Evolutionary conservation across 129 eudicot species (phyloP), one percentile per base, ranked within the genome.

Genomic region (Lactuca saligna): DNA sequence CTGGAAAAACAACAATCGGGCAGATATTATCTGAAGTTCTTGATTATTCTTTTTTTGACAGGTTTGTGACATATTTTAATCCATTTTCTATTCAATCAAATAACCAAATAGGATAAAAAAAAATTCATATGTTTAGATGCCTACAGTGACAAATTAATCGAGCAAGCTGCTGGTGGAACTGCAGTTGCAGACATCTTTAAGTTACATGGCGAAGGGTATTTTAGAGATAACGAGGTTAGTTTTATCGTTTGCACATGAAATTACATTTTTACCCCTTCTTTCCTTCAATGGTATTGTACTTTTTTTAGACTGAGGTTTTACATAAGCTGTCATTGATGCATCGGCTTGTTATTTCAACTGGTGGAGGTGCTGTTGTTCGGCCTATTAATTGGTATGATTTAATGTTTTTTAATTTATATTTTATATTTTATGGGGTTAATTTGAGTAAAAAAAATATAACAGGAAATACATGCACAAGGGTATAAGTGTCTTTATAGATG

Each of bases 361-460:
- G 99, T 49, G 99, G 99, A 14, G 99, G 99, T 71, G 99, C 95
- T n/a, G 99, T 93, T 74, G 70, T 93, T 53, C 87, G 99, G 65
- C 97, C 95, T 69, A 59, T 89, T 44, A 93, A 93, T 79, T 93
- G 99, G 99, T 93, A 89, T 56, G 32, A 39, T 50, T 3, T 54
- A 32, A 49, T 65, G 11, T 29, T 9, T 10, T 39, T 34, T 54
- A 31, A 46, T 15, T 44, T 25, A 25, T 25, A 25, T 51, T 38
- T 8, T 3, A 4, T 61, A 3, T 17, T 63, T 54, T 55, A 16
- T 46, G 63, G 57, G 65, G 41, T 69, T 61, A 53, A 44, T 66
- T 41, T 71, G 56, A 54, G 17, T n/a, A 12, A 66, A 41, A 33
- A 56, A 54, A 6, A 56, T 11, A 31, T 66, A 15, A 14, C 82